Evolutionary conservation across 176 grass and related monocot species (phyloP).

Genomic region (Oryza meridionalis): DNA sequence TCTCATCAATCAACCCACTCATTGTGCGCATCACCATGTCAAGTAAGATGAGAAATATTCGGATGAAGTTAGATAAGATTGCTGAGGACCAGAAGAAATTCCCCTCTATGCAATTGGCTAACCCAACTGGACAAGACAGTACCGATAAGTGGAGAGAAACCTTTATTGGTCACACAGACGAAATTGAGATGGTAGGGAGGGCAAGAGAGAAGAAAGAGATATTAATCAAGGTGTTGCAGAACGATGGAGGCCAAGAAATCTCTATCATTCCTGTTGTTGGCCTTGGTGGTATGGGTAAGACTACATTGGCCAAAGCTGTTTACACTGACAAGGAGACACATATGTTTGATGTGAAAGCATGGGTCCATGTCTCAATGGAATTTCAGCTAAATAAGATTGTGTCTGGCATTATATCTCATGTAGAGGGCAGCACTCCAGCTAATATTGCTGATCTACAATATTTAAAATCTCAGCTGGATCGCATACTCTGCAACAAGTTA

Average conservation of each 20-base stretch:
- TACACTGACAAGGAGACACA: slow-evolving; percentile 26
- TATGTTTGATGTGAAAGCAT: slow-evolving; percentile 41
- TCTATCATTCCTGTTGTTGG: slow-evolving; percentile 47
- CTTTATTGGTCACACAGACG: background rate
- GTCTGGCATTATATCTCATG: slow-evolving; percentile 5
- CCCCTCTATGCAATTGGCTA: background rate
- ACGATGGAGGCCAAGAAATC: background rate
- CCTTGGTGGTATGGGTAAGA: slow-evolving; percentile 54
- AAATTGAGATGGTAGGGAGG: slow-evolving; percentile 41
- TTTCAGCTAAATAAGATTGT: slow-evolving; percentile 45
- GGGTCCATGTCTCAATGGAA: slow-evolving; percentile 37
- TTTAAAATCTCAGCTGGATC: background rate
- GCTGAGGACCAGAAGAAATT: background rate
- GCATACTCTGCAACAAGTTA: slow-evolving; percentile 6
- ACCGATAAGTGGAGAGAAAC: background rate
- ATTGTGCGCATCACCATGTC: background rate
- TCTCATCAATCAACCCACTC: background rate
- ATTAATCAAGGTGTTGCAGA: slow-evolving; percentile 6
- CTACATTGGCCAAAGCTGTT: slow-evolving; percentile 45
- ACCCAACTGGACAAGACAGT: background rate
- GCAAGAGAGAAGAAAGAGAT: slow-evolving; percentile 37
- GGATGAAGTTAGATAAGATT: background rate
- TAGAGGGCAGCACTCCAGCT: background rate
- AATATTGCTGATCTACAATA: background rate
- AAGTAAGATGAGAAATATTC: background rate